A percentile compares a stretch with the other conserved stretches of the same genome.
phyloP scores from a whole-genome alignment of 495 filamentous ascomycete species.

The Aspergillus sclerotioniger region DNA sequence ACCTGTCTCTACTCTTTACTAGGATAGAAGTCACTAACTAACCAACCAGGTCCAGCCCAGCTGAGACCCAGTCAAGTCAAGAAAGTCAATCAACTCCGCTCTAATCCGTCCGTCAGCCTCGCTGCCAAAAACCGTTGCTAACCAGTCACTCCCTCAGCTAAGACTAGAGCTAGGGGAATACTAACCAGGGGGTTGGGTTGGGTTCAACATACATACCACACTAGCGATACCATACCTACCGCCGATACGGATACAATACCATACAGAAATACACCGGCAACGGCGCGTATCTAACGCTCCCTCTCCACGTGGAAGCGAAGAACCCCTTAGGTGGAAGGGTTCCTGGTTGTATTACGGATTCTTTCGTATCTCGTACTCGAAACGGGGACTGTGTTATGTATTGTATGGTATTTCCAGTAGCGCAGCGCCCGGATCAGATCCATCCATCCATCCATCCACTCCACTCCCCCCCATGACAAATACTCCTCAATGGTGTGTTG shows the following conservation, averaged over 20 bases:
- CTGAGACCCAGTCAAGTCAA: too few species aligned
- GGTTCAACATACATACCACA: not conserved
- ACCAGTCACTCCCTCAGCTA: not conserved
- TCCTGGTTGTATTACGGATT: not conserved
- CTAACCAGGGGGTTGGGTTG: not conserved
- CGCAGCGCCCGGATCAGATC: too few species aligned
- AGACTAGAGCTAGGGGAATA: not conserved
- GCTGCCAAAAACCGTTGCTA: not conserved
- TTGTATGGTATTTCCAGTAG: not conserved
- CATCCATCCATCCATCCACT: too few species aligned
- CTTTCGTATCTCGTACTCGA: not conserved
- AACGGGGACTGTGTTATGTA: not conserved
- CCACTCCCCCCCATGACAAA: slow-evolving; percentile 3
- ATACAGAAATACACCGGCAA: slow-evolving; percentile 13
- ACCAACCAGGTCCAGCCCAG: too few species aligned
- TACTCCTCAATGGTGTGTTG: not conserved
- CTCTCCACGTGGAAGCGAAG: slow-evolving; percentile 19
- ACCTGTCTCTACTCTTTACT: not conserved
- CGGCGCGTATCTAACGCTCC: slow-evolving; percentile 22
- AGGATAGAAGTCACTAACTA: not conserved
- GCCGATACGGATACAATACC: not conserved
- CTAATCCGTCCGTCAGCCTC: not conserved
- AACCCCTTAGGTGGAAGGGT: slow-evolving; percentile 15
- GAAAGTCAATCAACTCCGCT: too few species aligned
- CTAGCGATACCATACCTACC: not conserved